phyloP scores from a whole-genome alignment of 2,329 filamentous ascomycete genomes.

The Aspergillus fumigatiaffinis region DNA sequence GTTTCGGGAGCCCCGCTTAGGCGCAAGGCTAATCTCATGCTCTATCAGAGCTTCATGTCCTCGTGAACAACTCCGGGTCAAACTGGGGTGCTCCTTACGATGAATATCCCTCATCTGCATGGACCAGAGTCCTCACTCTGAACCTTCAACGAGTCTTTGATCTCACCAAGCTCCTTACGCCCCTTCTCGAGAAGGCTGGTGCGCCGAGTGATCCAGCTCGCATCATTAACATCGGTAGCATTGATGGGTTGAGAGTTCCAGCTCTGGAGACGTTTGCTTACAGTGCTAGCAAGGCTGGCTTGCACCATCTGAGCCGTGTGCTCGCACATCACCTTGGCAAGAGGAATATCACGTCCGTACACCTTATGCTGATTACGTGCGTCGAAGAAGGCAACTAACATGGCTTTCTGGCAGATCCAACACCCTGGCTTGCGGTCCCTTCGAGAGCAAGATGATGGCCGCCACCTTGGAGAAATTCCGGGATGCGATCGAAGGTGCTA shows the following conservation, averaged over 20 bases:
- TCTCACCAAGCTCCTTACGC: constrained; percentile 45
- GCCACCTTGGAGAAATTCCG: constrained; percentile 49
- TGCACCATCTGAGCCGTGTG: constrained; percentile 51
- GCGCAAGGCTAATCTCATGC: background rate
- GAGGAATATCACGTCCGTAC: constrained; percentile 50
- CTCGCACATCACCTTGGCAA: constrained; percentile 49
- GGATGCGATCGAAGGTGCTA: constrained; percentile 50
- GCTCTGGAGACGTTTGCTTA: constrained; percentile 51
- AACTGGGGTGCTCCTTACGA: constrained; percentile 56
- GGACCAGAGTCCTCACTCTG: constrained; percentile 54
- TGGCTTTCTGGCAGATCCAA: constrained; percentile 49
- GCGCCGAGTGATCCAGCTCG: constrained; percentile 42
- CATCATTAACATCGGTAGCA: constrained; percentile 53
- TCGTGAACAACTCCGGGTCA: constrained; percentile 53
- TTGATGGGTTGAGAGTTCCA: constrained; percentile 53
- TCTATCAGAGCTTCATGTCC: constrained; percentile 43
- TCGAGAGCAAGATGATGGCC: constrained; percentile 53
- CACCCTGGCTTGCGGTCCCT: constrained; percentile 66
- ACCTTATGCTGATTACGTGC: background rate
- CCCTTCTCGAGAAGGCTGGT: constrained; percentile 45
- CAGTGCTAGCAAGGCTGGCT: constrained; percentile 51
- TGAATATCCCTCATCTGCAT: constrained; percentile 55
- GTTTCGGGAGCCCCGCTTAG: background rate
- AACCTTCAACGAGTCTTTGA: constrained; percentile 54
- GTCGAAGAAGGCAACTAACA: constrained; percentile 32